Base-by-base conservation (phyloP, 257 asterid species). In the Gentiana straminea region DNA sequence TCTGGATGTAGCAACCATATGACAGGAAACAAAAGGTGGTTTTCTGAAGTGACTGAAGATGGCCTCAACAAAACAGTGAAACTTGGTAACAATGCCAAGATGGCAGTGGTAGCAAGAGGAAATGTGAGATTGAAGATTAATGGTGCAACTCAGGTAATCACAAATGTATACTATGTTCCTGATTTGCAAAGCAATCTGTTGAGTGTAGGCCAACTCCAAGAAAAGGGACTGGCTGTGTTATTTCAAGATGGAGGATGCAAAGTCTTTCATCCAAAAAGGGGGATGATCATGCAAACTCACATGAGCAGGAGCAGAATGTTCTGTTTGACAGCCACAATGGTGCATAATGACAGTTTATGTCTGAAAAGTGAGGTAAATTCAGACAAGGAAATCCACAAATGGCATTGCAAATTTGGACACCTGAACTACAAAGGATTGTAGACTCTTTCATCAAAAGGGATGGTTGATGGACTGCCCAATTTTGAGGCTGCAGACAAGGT, bases 401-500 rank as follows among this genome's bases (percentile, higher is more conserved):
- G 65, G 65, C 65, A 60, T 36, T 33, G 33, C 13, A 11, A 13
- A 33, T 60, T 10, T 60, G 65, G 65, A 4, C 65, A 60, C 13
- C 13, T 60, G 15, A 60, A n/a, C 13, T 60, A 9, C 32, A 13
- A 60, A 3, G 65, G 65, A 7, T 0, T 9, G 34, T 1, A 8
- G 36, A 37, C 49, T 57, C 0, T 32, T 60, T 0, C 36, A 35
- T 43, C 5, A 13, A 60, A 34, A 13, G 7, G 13, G 38, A 60
- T 60, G 49, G 57, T 60, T 0, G 13, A 36, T 1, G 65, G 65
- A 0, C 3, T 60, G 45, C 48, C 65, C 1, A 2, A 32, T 32
- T 10, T 60, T 11, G 33, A 47, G 1, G 55, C 33, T 2, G 34
- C 55, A 4, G 1, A 8, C 4, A 47, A 47, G 2, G 1, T 60